These are phyloP conservation scores for Metschnikowia arizonensis DNA, from an alignment of 805 yeast species.

Conservation along the genomic window DNA sequence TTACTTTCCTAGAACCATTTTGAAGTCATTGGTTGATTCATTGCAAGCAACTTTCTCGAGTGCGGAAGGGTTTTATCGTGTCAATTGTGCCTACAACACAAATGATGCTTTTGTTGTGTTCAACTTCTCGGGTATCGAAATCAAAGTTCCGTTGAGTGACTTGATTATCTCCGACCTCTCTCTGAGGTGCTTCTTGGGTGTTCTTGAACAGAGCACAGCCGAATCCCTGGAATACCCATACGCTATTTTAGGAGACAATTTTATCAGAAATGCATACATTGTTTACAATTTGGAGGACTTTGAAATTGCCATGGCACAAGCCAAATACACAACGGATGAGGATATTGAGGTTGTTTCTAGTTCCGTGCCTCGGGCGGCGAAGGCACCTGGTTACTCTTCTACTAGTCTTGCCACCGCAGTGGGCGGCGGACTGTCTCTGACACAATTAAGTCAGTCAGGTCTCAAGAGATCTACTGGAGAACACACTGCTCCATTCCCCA, in stretches of 20 bases:
- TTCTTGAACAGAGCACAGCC: conserved; percentile 19
- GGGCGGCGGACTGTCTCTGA: neutral
- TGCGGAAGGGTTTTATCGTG: conserved; percentile 7
- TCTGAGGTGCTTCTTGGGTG: conserved; percentile 26
- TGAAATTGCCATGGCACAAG: conserved; percentile 54
- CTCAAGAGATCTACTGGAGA: conserved; percentile 6
- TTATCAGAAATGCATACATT: conserved; percentile 59
- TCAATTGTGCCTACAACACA: conserved; percentile 13
- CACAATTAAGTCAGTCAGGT: conserved; percentile 1
- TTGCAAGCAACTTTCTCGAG: conserved; percentile 4
- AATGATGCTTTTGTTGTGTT: conserved; percentile 23
- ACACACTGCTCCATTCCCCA: neutral
- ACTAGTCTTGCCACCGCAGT: conserved; percentile 23
- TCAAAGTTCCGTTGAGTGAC: conserved; percentile 45
- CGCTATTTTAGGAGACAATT: conserved; percentile 59
- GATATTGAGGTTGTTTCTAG: conserved; percentile 45
- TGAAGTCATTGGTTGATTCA: conserved; percentile 15
- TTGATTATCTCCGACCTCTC: conserved; percentile 21
- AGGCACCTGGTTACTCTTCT: conserved; percentile 44
- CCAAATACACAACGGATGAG: conserved; percentile 23
- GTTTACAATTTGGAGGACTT: conserved; percentile 60
- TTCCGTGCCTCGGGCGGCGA: conserved; percentile 48
- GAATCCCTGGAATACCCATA: conserved; percentile 48
- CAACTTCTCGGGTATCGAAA: conserved; percentile 55
- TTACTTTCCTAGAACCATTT: conserved; percentile 42